phyloP scores from a whole-genome alignment of 2,329 filamentous ascomycete genomes.

The Alternaria incomplexa region DNA sequence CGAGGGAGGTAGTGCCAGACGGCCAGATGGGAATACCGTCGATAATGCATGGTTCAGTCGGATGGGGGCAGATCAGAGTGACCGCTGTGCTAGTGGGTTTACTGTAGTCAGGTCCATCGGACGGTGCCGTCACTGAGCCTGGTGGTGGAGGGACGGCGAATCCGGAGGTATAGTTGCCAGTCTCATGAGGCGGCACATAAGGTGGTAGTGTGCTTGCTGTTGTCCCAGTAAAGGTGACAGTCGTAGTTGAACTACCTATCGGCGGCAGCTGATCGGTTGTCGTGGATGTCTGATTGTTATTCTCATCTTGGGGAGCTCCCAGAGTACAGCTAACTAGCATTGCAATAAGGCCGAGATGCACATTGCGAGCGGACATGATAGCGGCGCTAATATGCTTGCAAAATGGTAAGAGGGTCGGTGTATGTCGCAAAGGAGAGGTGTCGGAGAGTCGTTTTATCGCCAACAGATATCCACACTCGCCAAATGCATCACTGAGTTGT shows the following conservation, averaged over 20 bases:
- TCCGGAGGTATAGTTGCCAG: background rate
- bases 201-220: too few species aligned
- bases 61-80: background rate
- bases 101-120: background rate
- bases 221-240: too few species aligned
- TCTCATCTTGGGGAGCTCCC: background rate
- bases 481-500: background rate
- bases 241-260: too few species aligned
- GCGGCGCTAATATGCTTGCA: background rate
- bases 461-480: background rate
- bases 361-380: background rate
- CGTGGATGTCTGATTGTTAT: background rate
- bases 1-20: background rate
- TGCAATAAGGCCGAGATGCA: background rate
- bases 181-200: background rate
- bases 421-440: background rate
- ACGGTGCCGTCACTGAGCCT: background rate
- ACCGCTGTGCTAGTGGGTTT: background rate
- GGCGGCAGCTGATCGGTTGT: background rate
- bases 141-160: background rate
- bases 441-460: background rate
- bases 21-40: slow-evolving; percentile 5
- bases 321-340: background rate
- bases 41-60: slow-evolving; percentile 1
- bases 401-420: background rate